A percentile compares a stretch with the other conserved stretches of the same genome.
phyloP scores from a whole-genome alignment of 2,329 filamentous ascomycete species.

The Claviceps purpurea region DNA sequence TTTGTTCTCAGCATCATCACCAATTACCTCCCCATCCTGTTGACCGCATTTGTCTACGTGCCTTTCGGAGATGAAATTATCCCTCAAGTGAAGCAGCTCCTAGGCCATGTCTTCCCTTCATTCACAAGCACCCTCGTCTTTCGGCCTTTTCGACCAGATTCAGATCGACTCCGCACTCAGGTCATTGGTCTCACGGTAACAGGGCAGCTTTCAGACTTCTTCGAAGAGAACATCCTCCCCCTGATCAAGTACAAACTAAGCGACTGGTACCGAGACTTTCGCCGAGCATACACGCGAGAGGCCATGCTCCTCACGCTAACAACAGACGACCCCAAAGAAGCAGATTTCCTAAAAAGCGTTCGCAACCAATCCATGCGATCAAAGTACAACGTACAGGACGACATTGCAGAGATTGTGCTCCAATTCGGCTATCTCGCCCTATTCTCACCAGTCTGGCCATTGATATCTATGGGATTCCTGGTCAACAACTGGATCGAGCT shows the following conservation, averaged over 20 bases:
- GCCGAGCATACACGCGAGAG: conserved; percentile 21
- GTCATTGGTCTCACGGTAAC: conserved; percentile 66
- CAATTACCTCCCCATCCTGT: conserved; percentile 60
- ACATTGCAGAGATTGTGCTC: conserved; percentile 60
- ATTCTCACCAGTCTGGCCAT: conserved; percentile 64
- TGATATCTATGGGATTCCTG: conserved; percentile 59
- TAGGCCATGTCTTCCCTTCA: conserved; percentile 30
- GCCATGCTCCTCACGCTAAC: conserved; percentile 30
- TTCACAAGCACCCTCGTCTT: conserved; percentile 39
- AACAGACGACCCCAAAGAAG: conserved; percentile 49
- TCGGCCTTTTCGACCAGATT: conserved; percentile 48
- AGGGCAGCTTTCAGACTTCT: conserved; percentile 56
- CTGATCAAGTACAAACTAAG: conserved; percentile 47
- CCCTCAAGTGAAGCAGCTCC: conserved; percentile 50
- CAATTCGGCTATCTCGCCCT: conserved; percentile 63
- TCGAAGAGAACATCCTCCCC: conserved; percentile 59
- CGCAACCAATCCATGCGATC: conserved; percentile 55
- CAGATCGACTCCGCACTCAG: conserved; percentile 52
- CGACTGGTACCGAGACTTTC: conserved; percentile 31
- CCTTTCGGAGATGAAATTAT: conserved; percentile 57
- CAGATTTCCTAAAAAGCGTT: conserved; percentile 47
- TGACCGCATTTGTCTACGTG: conserved; percentile 70
- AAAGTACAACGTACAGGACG: conserved; percentile 58
- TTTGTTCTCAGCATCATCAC: conserved; percentile 72
- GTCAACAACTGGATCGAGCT: conserved; percentile 69